Conservation (phyloP, 768 basidiomycete genomes). For the Calocera cornea region DNA sequence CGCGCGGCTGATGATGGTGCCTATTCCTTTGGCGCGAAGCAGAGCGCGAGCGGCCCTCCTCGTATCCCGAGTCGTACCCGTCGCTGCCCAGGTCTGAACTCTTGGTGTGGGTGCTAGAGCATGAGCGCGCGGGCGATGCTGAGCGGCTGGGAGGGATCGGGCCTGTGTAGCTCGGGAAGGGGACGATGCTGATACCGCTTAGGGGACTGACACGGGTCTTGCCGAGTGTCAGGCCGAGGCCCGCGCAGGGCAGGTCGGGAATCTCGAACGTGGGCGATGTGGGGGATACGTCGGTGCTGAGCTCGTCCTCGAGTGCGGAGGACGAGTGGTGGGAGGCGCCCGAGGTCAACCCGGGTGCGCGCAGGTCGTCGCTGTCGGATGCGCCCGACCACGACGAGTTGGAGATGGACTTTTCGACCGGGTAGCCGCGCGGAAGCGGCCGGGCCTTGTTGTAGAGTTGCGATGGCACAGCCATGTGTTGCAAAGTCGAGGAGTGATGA, state of each 20-base stretch:
- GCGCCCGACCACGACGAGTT: neutral
- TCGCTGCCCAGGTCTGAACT: neutral
- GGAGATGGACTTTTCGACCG: neutral
- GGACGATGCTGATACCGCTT: neutral
- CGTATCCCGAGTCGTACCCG: neutral
- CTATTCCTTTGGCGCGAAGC: neutral
- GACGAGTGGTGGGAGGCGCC: neutral
- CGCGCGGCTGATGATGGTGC: slow-evolving; percentile 1
- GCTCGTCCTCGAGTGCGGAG: neutral
- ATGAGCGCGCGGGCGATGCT: neutral
- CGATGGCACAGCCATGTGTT: neutral
- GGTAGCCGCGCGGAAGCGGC: neutral
- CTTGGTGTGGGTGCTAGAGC: neutral
- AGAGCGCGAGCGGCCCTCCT: neutral
- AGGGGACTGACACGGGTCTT: neutral
- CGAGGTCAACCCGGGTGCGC: slow-evolving; percentile 1
- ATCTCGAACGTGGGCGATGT: neutral
- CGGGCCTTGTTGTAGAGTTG: neutral
- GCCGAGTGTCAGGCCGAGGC: neutral
- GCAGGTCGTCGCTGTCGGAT: neutral
- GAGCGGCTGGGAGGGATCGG: neutral
- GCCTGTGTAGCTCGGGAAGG: neutral
- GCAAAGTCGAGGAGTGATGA: neutral
- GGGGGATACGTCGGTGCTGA: neutral
- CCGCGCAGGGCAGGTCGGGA: neutral